Evolutionary conservation across 1,284 basidiomycete species (phyloP), one percentile per base, ranked within the genome.

Genomic region (Thelephora terrestris): DNA sequence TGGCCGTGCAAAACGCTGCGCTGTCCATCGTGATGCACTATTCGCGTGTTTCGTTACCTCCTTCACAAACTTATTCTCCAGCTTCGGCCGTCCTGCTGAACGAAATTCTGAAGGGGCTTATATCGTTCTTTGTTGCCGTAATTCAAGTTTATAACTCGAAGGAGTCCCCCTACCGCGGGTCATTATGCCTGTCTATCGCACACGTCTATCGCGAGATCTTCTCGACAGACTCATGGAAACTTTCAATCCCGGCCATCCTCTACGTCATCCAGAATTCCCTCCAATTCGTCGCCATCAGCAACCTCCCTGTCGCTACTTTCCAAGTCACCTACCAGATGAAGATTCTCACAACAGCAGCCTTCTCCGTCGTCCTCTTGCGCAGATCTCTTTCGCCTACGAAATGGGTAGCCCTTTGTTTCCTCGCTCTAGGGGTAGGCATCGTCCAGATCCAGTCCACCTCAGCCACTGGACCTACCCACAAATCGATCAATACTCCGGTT

Each of bases 251-350:
- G 9, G 95, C 95, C 9, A 78, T 97, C 50, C 85, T 98, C 56
- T 99, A 98, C 58, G 91, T 95, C 58, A 80, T 95, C 51, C 94
- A 98, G 70, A 97, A 97, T 73, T 93, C 92, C 65, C 74, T 98
- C 37, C 94, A 97, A 65, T 97, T 92, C 66, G 85, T 95, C 51
- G 94, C 94, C 14, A 87, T 89, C 21, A 85, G 86, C 49, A 96
- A 97, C 64, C 76, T 98, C 50, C 89, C 92, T 52, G 91, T 91
- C 18, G 91, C 94, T 12, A 94, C 93, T 17, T 98, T 97, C 70
- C 89, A 92, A 64, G 89, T 94, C 60, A 91, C 87, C 48, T 95
- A 95, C 67, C 91, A 95, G 66, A 93, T 94, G 90, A 95, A 97
- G 71, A 96, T 98, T 58, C 80, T 98, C 53, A 97, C 94, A 24